phyloP scores from a whole-genome alignment of 768 basidiomycete genomes.

The Cystofilobasidium macerans region DNA sequence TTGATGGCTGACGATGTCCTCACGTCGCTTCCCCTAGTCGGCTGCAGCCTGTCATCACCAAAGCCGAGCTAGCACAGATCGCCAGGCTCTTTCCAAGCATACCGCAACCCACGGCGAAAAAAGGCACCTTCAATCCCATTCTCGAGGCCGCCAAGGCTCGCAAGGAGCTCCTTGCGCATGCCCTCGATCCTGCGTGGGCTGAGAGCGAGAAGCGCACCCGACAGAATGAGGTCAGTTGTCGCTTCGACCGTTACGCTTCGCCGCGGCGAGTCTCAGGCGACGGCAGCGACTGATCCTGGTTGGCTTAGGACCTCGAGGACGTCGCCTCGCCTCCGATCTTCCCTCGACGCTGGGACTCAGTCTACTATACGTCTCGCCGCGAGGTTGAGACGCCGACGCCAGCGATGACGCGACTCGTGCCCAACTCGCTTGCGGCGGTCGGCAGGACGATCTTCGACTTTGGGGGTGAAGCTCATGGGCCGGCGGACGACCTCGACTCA shows the following conservation, averaged over 20 bases:
- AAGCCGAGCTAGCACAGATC: not conserved
- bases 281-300: too few species aligned
- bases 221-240: too few species aligned
- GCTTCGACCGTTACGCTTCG: too few species aligned
- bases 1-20: too few species aligned
- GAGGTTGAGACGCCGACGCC: not conserved
- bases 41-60: not conserved
- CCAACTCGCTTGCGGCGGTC: not conserved
- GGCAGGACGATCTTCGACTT: not conserved
- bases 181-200: not conserved
- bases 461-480: not conserved
- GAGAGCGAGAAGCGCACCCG: not conserved
- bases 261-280: too few species aligned
- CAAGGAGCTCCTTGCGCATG: not conserved
- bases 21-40: not conserved
- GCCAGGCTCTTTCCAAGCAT: not conserved
- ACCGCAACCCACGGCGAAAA: not conserved
- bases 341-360: not conserved
- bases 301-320: not conserved
- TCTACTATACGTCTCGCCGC: not conserved
- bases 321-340: not conserved
- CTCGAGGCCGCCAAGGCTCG: not conserved
- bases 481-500: not conserved
- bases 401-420: not conserved
- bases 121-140: not conserved